Evolutionary conservation across 176 grass and related monocot species (phyloP).

Genomic region (Carex cristatella): DNA sequence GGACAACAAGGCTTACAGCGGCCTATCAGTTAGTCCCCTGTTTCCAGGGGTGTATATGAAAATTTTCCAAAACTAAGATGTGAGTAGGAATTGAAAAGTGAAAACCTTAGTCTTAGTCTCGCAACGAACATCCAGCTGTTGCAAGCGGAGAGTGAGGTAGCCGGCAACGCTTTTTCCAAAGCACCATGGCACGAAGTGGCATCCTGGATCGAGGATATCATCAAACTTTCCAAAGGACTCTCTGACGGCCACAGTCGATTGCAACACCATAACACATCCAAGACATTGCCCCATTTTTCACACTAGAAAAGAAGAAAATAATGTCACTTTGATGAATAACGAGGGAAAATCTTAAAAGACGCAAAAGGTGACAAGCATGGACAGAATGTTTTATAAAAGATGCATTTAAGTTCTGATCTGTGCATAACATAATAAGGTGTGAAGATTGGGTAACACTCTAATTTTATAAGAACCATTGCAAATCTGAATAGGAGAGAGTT

Average conservation of each 20-base stretch:
- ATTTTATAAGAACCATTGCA: not conserved
- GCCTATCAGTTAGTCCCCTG: not conserved
- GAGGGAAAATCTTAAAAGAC: not conserved
- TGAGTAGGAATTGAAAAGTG: slow-evolving; percentile 15
- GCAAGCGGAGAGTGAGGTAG: slow-evolving; percentile 60
- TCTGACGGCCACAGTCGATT: slow-evolving; percentile 69
- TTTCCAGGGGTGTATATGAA: not conserved
- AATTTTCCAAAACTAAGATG: not conserved
- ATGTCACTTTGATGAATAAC: not conserved
- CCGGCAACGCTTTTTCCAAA: slow-evolving; percentile 48
- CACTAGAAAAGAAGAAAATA: slow-evolving; percentile 18
- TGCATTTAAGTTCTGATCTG: not conserved
- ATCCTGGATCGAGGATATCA: slow-evolving; percentile 65
- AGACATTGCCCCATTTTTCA: slow-evolving; percentile 47
- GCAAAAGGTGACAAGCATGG: not conserved
- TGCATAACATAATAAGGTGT: not conserved
- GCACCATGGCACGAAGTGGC: slow-evolving; percentile 74
- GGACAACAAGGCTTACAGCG: not conserved
- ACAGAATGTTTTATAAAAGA: not conserved
- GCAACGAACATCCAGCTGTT: slow-evolving; percentile 68
- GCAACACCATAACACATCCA: slow-evolving; percentile 51
- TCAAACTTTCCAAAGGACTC: slow-evolving; percentile 62
- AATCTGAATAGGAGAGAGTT: not conserved
- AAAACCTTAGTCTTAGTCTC: slow-evolving; percentile 82
- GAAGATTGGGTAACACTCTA: not conserved